phyloP scores from a whole-genome alignment of 805 yeast genomes.

The Wickerhamiella bombiphila region DNA sequence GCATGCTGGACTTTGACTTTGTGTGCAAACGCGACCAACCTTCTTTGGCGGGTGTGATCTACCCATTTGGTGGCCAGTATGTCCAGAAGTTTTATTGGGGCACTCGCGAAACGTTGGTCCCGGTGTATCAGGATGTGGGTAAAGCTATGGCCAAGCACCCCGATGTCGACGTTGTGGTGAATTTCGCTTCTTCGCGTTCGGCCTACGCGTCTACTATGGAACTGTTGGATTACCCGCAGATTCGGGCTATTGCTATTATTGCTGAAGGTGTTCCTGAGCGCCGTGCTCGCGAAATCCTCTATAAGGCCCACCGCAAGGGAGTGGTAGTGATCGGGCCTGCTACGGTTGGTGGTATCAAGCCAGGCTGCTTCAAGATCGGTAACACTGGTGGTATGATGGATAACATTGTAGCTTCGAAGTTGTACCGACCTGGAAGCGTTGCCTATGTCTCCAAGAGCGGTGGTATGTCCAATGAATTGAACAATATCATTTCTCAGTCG shows the following conservation, averaged over 20 bases:
- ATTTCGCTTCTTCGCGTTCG: slow-evolving; percentile 34
- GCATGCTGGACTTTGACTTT: slow-evolving; percentile 35
- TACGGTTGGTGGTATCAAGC: slow-evolving; percentile 36
- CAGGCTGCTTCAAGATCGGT: slow-evolving; percentile 35
- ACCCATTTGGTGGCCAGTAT: slow-evolving; percentile 34
- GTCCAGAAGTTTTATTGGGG: slow-evolving; percentile 36
- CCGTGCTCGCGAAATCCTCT: slow-evolving; percentile 33
- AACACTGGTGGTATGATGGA: slow-evolving; percentile 39
- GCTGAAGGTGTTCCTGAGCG: slow-evolving; percentile 38
- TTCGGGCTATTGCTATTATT: slow-evolving; percentile 33
- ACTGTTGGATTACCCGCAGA: slow-evolving; percentile 31
- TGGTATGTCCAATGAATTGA: slow-evolving; percentile 35
- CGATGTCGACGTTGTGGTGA: slow-evolving; percentile 34
- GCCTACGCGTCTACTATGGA: slow-evolving; percentile 35
- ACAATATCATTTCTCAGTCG: slow-evolving; percentile 31
- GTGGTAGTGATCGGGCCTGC: slow-evolving; percentile 36
- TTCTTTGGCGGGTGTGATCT: slow-evolving; percentile 33
- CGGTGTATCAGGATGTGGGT: slow-evolving; percentile 31
- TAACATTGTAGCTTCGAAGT: slow-evolving; percentile 34
- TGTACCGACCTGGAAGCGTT: slow-evolving; percentile 34
- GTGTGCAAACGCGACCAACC: slow-evolving; percentile 32
- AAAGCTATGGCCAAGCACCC: slow-evolving; percentile 32
- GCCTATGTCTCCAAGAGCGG: slow-evolving; percentile 36
- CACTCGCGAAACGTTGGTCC: slow-evolving; percentile 32
- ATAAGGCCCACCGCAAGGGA: slow-evolving; percentile 30